These are phyloP conservation scores for Nidula niveotomentosa DNA, from an alignment of 1,284 basidiomycete species.

Conservation along the genomic window DNA sequence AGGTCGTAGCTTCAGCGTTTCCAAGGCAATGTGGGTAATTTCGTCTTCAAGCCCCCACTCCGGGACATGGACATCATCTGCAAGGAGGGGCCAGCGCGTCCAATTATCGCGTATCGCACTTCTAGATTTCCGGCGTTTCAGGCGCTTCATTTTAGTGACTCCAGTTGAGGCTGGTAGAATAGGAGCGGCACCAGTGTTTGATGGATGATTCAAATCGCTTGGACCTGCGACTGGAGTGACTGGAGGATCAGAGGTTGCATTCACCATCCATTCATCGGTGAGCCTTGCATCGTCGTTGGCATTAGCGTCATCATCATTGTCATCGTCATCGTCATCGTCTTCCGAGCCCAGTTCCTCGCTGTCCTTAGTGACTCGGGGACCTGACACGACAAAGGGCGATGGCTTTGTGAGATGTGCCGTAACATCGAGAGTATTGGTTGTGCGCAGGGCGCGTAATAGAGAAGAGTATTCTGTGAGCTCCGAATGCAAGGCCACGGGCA, in stretches of 20 bases:
- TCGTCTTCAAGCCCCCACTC: constrained; percentile 66
- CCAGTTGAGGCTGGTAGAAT: constrained; percentile 6
- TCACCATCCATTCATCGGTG: not conserved
- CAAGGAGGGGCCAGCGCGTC: constrained; percentile 67
- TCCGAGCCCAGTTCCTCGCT: constrained; percentile 4
- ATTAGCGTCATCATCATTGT: constrained; percentile 5
- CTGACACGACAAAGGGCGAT: constrained; percentile 11
- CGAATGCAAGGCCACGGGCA: constrained; percentile 50
- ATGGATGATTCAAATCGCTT: constrained; percentile 9
- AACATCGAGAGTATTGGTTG: constrained; percentile 53
- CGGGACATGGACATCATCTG: constrained; percentile 53
- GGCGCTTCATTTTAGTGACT: constrained; percentile 12
- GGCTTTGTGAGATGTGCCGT: constrained; percentile 40
- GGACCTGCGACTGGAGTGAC: constrained; percentile 10
- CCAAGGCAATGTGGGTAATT: constrained; percentile 39
- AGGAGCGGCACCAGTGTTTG: constrained; percentile 6
- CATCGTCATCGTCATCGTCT: constrained; percentile 8
- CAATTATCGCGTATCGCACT: constrained; percentile 41
- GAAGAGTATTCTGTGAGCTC: constrained; percentile 66
- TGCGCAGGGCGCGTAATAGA: constrained; percentile 56
- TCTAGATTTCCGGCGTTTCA: constrained; percentile 9
- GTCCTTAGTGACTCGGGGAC: constrained; percentile 1
- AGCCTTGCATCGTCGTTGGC: not conserved
- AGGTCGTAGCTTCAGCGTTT: constrained; percentile 17
- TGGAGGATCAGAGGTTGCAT: constrained; percentile 4